A percentile compares a stretch with the other conserved stretches of the same genome.
phyloP scores from a whole-genome alignment of 139 green algal species.

The Chlamydomonas eustigma region DNA sequence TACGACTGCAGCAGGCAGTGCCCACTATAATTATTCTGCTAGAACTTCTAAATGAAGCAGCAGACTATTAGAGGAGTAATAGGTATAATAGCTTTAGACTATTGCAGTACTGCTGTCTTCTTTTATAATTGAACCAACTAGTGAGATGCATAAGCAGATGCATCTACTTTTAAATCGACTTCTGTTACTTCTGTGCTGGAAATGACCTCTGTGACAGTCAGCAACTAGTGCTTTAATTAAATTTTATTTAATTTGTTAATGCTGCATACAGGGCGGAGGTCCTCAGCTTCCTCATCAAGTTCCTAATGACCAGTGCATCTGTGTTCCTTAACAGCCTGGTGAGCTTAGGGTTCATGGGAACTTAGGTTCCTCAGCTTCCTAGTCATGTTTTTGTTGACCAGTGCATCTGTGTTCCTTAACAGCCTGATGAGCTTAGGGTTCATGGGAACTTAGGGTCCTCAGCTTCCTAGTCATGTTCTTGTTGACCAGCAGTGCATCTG shows the following conservation, averaged over 20 bases:
- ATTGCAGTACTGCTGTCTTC: too few species aligned
- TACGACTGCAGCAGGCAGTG: too few species aligned
- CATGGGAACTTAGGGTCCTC: neutral
- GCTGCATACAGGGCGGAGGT: neutral
- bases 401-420: conserved; percentile 7
- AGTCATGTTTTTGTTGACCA: conserved; percentile 9
- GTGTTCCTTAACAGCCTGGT: neutral
- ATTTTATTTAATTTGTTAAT: conserved; percentile 28
- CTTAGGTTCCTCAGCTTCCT: conserved; percentile 12
- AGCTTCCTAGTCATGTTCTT: neutral
- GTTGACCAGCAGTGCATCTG: neutral
- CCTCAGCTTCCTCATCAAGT: neutral
- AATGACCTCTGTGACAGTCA: neutral
- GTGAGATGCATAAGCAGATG: neutral
- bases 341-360: neutral
- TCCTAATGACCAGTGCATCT: neutral
- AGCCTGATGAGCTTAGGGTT: neutral
- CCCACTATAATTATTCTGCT: too few species aligned
- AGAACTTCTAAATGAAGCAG: too few species aligned
- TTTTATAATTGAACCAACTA: too few species aligned
- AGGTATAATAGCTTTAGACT: too few species aligned
- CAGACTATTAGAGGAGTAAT: too few species aligned
- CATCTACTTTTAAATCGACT: neutral
- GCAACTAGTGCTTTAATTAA: neutral
- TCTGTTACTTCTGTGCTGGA: neutral